Conservation (phyloP, 495 filamentous ascomycete genomes). For the Platismatia glauca region DNA sequence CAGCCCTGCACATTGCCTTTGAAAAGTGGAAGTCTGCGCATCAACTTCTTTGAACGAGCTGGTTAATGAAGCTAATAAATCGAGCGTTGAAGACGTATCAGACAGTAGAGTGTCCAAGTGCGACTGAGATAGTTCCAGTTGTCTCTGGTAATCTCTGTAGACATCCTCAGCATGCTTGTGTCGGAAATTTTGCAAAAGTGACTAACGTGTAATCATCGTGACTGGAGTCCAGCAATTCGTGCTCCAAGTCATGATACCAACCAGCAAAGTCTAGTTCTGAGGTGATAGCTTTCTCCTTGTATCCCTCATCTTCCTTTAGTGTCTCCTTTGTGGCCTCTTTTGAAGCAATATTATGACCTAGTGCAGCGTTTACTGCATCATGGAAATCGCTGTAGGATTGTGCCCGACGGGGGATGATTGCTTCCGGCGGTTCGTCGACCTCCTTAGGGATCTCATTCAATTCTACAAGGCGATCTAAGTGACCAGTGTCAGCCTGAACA, state of each 20-base stretch:
- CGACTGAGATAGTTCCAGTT: constrained; percentile 66
- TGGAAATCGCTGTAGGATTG: constrained; percentile 73
- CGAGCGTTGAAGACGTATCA: constrained; percentile 63
- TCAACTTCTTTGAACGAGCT: constrained; percentile 80
- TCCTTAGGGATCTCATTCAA: neutral
- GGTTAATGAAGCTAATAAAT: constrained; percentile 64
- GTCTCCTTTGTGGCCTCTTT: constrained; percentile 7
- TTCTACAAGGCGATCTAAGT: constrained; percentile 31
- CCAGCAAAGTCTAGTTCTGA: constrained; percentile 53
- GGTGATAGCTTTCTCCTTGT: constrained; percentile 28
- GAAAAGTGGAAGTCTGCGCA: constrained; percentile 80
- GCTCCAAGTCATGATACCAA: constrained; percentile 55
- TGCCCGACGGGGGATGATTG: constrained; percentile 53
- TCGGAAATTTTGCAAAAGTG: neutral
- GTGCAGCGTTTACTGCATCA: constrained; percentile 48
- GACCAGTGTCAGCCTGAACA: constrained; percentile 34
- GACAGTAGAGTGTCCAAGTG: constrained; percentile 74
- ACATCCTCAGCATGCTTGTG: constrained; percentile 7
- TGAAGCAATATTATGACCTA: constrained; percentile 36
- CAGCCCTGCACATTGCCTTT: constrained; percentile 81
- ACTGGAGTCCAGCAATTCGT: constrained; percentile 65
- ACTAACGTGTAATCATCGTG: constrained; percentile 77
- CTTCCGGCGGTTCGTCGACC: constrained; percentile 47
- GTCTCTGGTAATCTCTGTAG: constrained; percentile 62
- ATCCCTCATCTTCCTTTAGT: constrained; percentile 29